Evolutionary conservation across 805 yeast genomes (phyloP).

Genomic region (Metschnikowia santaceciliae): DNA sequence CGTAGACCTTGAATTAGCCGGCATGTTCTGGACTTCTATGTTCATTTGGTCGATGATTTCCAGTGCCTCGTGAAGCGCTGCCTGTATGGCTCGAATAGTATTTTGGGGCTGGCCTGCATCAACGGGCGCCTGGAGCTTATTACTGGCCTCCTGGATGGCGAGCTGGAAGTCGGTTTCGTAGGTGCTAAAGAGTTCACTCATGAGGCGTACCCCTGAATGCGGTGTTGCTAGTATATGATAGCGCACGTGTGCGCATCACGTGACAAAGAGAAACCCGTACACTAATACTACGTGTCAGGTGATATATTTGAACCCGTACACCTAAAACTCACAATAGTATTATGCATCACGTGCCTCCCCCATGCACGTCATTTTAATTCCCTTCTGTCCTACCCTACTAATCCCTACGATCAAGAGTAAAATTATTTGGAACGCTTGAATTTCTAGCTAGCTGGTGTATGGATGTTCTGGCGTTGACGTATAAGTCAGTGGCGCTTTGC

Average conservation of each 20-base stretch:
- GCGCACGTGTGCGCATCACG: background rate
- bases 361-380: no score
- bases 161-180: constrained; percentile 72
- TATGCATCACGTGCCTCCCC: no score
- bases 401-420: no score
- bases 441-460: no score
- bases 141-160: constrained; percentile 64
- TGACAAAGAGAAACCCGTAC: background rate
- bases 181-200: constrained; percentile 54
- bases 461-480: no score
- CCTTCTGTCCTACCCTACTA: no score
- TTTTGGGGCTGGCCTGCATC: constrained; percentile 50
- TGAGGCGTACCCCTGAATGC: constrained; percentile 7
- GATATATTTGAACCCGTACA: no score
- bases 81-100: constrained; percentile 57
- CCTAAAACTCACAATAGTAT: no score
- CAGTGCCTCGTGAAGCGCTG: constrained; percentile 71
- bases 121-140: constrained; percentile 47
- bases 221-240: background rate
- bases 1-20: constrained; percentile 67
- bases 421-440: no score
- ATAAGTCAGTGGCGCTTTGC: no score
- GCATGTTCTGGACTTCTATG: constrained; percentile 77
- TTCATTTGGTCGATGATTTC: constrained; percentile 84
- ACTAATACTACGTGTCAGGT: no score